Conservation (phyloP, 768 basidiomycete species). For the Amyloporia xantha region DNA sequence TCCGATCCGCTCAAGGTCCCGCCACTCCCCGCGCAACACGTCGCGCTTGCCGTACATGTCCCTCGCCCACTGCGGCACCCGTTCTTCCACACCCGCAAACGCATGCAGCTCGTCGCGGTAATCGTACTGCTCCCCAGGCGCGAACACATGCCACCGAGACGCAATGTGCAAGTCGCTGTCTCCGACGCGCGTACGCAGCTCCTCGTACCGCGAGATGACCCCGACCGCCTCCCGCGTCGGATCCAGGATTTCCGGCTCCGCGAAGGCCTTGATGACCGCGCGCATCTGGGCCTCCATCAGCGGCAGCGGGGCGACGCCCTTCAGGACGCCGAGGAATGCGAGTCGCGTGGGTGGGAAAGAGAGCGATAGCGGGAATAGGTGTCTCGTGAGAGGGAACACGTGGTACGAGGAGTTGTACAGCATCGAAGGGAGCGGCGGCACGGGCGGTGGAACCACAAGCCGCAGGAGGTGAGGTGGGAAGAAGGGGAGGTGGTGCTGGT, state of each 20-base stretch:
- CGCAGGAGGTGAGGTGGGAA: conserved; percentile 34
- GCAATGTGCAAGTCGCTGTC: conserved; percentile 36
- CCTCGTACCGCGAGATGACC: conserved; percentile 43
- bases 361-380: conserved; percentile 57
- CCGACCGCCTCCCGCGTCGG: conserved; percentile 37
- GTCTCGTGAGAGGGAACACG: conserved; percentile 65
- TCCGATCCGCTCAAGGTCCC: conserved; percentile 45
- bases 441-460: conserved; percentile 32
- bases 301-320: conserved; percentile 65
- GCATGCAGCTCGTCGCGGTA: conserved; percentile 57
- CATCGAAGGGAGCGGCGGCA: conserved; percentile 41
- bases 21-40: conserved; percentile 51
- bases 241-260: conserved; percentile 44
- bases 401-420: conserved; percentile 60
- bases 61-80: conserved; percentile 50
- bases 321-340: conserved; percentile 60
- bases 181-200: conserved; percentile 27
- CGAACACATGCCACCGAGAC: conserved; percentile 51
- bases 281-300: conserved; percentile 73
- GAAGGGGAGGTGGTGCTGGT: conserved; percentile 59
- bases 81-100: conserved; percentile 31
- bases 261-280: conserved; percentile 51
- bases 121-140: conserved; percentile 50
- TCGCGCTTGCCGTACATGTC: conserved; percentile 45
- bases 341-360: conserved; percentile 41